Evolutionary conservation across 1,139 yeast genomes (phyloP).

Genomic region (Yamadazyma atmosphaerica): DNA sequence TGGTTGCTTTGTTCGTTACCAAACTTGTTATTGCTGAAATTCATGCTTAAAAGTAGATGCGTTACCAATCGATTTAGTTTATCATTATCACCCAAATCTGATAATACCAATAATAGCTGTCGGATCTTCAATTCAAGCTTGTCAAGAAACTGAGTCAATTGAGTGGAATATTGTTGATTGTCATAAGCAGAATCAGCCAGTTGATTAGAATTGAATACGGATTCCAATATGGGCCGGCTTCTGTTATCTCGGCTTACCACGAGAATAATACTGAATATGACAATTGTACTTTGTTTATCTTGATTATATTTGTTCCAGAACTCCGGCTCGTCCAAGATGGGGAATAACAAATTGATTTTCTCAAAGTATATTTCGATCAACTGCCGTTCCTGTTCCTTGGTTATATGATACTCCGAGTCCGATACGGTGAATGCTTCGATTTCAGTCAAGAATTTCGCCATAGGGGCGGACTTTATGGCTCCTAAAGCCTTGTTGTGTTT

Average conservation of each 20-base stretch:
- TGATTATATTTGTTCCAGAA: conserved; percentile 31
- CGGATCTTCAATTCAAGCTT: conserved; percentile 30
- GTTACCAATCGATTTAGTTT: conserved; percentile 30
- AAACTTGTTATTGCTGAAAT: conserved; percentile 28
- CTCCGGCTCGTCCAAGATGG: conserved; percentile 26
- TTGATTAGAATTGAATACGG: background rate
- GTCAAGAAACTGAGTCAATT: conserved; percentile 14
- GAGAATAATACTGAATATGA: conserved; percentile 31
- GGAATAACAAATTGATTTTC: conserved; percentile 35
- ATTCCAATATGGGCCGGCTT: conserved; percentile 26
- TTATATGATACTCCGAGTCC: conserved; percentile 23
- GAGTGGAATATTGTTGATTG: conserved; percentile 17
- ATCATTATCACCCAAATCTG: conserved; percentile 38
- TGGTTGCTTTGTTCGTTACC: conserved; percentile 40
- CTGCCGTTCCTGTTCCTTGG: conserved; percentile 19
- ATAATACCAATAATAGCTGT: conserved; percentile 24
- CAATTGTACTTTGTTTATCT: conserved; percentile 22
- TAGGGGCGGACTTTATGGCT: conserved; percentile 1
- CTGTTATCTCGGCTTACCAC: conserved; percentile 27
- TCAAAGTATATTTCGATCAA: conserved; percentile 30
- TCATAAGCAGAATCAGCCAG: conserved; percentile 15
- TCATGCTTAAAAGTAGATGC: conserved; percentile 29
- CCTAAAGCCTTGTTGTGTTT: background rate
- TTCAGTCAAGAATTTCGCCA: conserved; percentile 13
- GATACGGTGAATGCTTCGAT: conserved; percentile 37